phyloP scores from a whole-genome alignment of 169 alveolate genomes.

The Cyclospora cayetanensis region DNA sequence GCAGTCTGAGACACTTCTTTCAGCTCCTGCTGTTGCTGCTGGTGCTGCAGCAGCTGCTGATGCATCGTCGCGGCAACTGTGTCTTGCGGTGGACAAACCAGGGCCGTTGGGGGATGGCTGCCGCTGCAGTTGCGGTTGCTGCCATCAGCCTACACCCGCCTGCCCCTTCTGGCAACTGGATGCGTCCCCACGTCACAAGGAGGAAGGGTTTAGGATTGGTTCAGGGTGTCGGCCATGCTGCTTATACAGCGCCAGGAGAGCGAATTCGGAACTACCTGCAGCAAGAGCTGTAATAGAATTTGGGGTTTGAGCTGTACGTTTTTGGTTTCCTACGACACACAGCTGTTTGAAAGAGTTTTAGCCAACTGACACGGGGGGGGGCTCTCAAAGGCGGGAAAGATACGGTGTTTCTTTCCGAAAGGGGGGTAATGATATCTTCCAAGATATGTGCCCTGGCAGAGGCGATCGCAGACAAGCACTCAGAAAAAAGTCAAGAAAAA shows the following conservation, averaged over 20 bases:
- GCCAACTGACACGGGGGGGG: conserved; percentile 4
- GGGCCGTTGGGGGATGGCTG: background rate
- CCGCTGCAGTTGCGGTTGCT: background rate
- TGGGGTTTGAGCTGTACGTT: background rate
- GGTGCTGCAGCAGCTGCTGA: conserved; percentile 10
- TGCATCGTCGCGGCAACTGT: background rate
- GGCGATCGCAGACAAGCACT: conserved; percentile 11
- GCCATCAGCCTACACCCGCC: background rate
- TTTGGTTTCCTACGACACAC: background rate
- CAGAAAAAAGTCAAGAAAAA: background rate
- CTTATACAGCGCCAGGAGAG: background rate
- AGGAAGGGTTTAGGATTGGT: background rate
- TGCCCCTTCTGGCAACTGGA: background rate
- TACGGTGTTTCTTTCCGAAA: too few relatives aligned
- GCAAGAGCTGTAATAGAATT: background rate
- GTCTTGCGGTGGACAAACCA: too few relatives aligned
- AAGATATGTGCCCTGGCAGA: too few relatives aligned
- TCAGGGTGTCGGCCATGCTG: conserved; percentile 1
- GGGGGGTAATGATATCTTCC: too few relatives aligned
- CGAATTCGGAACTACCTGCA: background rate
- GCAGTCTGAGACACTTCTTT: background rate
- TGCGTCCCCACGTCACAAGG: background rate
- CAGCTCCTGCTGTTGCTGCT: conserved; percentile 39
- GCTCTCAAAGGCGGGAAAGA: too few relatives aligned
- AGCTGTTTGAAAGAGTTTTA: background rate